These are phyloP conservation scores for Trifolium dubium DNA, from an alignment of 306 rosid genomes.

Conservation along the genomic window DNA sequence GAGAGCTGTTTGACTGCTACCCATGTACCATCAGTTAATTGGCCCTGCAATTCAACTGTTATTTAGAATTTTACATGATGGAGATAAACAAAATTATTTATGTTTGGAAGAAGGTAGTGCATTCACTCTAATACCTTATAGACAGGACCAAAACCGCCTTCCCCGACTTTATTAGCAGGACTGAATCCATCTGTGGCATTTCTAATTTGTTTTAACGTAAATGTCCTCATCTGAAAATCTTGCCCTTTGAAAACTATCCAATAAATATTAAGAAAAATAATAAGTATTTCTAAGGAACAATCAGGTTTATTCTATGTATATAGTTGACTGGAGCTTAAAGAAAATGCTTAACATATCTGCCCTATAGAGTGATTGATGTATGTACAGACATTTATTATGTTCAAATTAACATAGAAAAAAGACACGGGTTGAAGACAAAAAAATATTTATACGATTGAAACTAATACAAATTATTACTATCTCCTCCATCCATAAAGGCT, in stretches of 20 bases:
- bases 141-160: conserved; percentile 88
- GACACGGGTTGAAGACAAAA: background rate
- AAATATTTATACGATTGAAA: conserved; percentile 21
- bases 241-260: conserved; percentile 45
- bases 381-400: conserved; percentile 9
- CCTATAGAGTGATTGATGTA: background rate
- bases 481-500: conserved; percentile 2
- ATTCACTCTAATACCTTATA: conserved; percentile 57
- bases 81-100: background rate
- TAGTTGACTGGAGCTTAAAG: background rate
- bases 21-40: conserved; percentile 54
- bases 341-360: conserved; percentile 18
- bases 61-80: conserved; percentile 25
- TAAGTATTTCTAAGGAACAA: background rate
- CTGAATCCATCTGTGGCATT: conserved; percentile 65
- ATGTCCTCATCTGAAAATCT: conserved; percentile 45
- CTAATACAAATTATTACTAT: conserved; percentile 9
- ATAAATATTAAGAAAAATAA: conserved; percentile 2
- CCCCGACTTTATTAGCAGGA: conserved; percentile 63
- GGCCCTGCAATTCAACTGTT: conserved; percentile 48
- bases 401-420: conserved; percentile 5
- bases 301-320: background rate
- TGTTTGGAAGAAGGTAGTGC: background rate
- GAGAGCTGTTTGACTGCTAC: conserved; percentile 68
- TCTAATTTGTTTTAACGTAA: conserved; percentile 52